Evolutionary conservation across 1,284 basidiomycete genomes (phyloP), one percentile per base, ranked within the genome.

Genomic region (Lentinula novae-zelandiae): DNA sequence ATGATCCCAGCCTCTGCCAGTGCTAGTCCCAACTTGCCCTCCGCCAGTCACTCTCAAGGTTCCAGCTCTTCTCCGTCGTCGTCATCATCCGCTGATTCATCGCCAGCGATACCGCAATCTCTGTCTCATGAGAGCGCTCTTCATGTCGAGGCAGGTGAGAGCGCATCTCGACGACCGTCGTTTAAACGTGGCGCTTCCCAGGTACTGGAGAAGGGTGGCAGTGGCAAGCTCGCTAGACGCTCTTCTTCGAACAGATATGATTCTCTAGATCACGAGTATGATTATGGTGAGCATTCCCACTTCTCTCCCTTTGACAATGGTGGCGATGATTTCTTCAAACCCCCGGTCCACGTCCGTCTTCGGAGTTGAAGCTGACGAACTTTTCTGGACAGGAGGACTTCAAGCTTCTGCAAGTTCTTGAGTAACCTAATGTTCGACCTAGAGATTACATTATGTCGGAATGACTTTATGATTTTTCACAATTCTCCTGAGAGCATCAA

Each of bases 181-280:
- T 90, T 89, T 70, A 91, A 91, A 75, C 77, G 89, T 31, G 71
- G 89, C 36, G 82, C 89, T 1, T 88, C 85, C 51, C 86, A 88
- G 73, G 87, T 86, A 6, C 72, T 91, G 5, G 88, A 79, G 1
- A 85, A 87, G 3, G 74, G 63, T 31, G 78, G 51, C 17, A 53
- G 34, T 53, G 51, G 51, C 5, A 53, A 53, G 36, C 33, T 53
- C 10, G 51, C 31, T 36, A 38, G 31, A n/a, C 12, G 34, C 9
- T 17, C 51, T 22, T 46, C 44, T 27, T 46, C 44, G 7, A 46
- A 20, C 20, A 46, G 44, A 46, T 46, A 46, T 22, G 44, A 46
- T 46, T 20, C 20, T 7, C 17, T 46, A 22, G 44, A 46, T 7
- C 44, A 46, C 9, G 44, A 46, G 44, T 46, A 46, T 10, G 44